Evolutionary conservation across 2,329 filamentous ascomycete species (phyloP), one percentile per base, ranked within the genome.

Genomic region (Hypoxylon sp.): DNA sequence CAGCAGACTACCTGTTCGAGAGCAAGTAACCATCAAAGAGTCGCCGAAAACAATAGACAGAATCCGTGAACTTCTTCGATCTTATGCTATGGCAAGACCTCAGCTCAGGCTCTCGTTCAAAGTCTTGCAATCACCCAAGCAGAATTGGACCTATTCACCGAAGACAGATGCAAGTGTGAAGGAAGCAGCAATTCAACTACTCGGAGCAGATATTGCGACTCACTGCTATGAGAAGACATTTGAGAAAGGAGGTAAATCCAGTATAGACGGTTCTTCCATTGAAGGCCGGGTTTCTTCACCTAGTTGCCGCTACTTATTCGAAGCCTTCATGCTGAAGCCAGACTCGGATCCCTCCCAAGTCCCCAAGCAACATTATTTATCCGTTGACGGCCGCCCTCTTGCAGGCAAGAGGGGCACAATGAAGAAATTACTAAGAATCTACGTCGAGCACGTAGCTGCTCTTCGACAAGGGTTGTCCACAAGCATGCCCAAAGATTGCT

Each of bases 381-480:
- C 89, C 0, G 81, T 94, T 20, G 90, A 94, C 73, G 82, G 82
- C 12, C 84, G 91, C 16, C 91, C 91, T 2, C 79, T 94, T 12
- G 84, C 85, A 2, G 73, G 82, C 5, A 74, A 76, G 2, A 80
- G 82, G 57, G 88, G 88, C 1, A 85, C 83, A 0, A 82, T 85
- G 46, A 92, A 89, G 75, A 87, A 87, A 70, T 77, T 93, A 2
- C 64, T 83, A 1, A 76, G 77, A 0, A 77, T 83, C 0, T 88
- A 89, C 73, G 86, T 83, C 64, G 79, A 81, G 0, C 79, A 82
- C 57, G 58, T 92, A 18, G 65, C 67, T 76, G 71, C 55, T 36
- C 45, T 32, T 59, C 69, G 67, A 68, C 72, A 46, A 3, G 65
- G 28, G 24, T 59, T 38, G 0, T 70, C 78, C 7, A 63, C 70